These are phyloP conservation scores for Aspergillus oerlinghausenensis DNA, from an alignment of 2,329 filamentous ascomycete species.

Conservation along the genomic window DNA sequence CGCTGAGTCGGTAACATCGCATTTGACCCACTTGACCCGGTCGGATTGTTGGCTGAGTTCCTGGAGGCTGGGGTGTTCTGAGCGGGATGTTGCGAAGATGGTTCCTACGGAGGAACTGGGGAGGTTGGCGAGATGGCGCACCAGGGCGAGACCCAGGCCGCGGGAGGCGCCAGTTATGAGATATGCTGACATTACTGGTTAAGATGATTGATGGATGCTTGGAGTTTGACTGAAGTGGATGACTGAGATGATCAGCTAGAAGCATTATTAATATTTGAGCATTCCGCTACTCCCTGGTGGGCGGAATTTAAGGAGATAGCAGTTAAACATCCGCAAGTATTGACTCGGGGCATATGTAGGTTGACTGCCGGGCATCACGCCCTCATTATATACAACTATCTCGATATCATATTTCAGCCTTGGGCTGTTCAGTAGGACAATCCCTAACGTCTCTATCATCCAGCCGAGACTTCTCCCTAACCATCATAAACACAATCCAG, in stretches of 20 bases:
- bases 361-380: background rate
- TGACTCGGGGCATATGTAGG: too few relatives aligned
- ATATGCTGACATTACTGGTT: conserved; percentile 35
- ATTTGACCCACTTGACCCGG: conserved; percentile 32
- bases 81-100: conserved; percentile 41
- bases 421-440: background rate
- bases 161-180: conserved; percentile 35
- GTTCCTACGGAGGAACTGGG: conserved; percentile 32
- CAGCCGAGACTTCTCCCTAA: conserved; percentile 8
- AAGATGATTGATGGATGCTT: background rate
- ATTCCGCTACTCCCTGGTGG: background rate
- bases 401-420: background rate
- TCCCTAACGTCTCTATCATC: background rate
- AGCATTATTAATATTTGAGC: background rate
- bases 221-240: background rate
- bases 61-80: conserved; percentile 27
- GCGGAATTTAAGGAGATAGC: background rate
- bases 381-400: background rate
- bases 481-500: conserved; percentile 13
- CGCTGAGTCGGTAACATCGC: conserved; percentile 34
- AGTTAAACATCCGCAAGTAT: too few relatives aligned
- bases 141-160: conserved; percentile 35
- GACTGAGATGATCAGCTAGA: background rate
- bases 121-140: conserved; percentile 25
- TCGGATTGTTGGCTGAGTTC: conserved; percentile 32